A percentile compares a stretch with the other conserved stretches of the same genome.
phyloP scores from a whole-genome alignment of 2,329 filamentous ascomycete species.

The Alternaria sp. region DNA sequence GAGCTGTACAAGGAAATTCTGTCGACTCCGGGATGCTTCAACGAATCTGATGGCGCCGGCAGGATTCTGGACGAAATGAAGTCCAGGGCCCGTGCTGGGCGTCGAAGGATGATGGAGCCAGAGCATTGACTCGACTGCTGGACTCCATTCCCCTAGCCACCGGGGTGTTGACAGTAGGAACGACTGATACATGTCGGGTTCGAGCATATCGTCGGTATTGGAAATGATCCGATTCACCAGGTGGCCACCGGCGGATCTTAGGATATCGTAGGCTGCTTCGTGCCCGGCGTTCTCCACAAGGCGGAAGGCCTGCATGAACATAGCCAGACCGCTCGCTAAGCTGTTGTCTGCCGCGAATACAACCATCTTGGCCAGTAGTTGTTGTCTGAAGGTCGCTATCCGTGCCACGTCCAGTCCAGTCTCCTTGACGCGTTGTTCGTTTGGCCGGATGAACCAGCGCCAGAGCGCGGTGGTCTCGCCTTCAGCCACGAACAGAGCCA shows the following conservation, averaged over 20 bases:
- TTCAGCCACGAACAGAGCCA: conserved; percentile 31
- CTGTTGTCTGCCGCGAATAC: conserved; percentile 12
- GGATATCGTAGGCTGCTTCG: conserved; percentile 9
- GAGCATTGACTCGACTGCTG: conserved; percentile 34
- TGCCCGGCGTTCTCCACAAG: conserved; percentile 18
- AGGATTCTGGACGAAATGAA: conserved; percentile 34
- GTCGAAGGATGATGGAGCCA: conserved; percentile 39
- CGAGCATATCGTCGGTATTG: conserved; percentile 7
- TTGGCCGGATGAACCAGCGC: conserved; percentile 37
- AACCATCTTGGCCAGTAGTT: conserved; percentile 35
- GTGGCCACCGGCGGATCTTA: conserved; percentile 32
- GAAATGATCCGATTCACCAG: conserved; percentile 35
- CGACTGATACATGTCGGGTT: conserved; percentile 28
- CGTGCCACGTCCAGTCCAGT: conserved; percentile 18
- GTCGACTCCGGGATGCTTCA: conserved; percentile 13
- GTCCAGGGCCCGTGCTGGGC: conserved; percentile 24
- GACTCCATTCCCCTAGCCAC: conserved; percentile 35
- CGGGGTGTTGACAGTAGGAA: conserved; percentile 28
- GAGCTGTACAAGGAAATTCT: conserved; percentile 37
- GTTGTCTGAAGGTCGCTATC: conserved; percentile 26
- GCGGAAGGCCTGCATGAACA: conserved; percentile 34
- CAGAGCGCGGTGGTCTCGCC: conserved; percentile 30
- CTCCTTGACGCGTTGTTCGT: conserved; percentile 24
- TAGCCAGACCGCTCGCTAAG: conserved; percentile 25
- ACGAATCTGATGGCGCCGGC: conserved; percentile 22